Evolutionary conservation across 2,329 filamentous ascomycete genomes (phyloP).

Genomic region (Phoma herbarum): DNA sequence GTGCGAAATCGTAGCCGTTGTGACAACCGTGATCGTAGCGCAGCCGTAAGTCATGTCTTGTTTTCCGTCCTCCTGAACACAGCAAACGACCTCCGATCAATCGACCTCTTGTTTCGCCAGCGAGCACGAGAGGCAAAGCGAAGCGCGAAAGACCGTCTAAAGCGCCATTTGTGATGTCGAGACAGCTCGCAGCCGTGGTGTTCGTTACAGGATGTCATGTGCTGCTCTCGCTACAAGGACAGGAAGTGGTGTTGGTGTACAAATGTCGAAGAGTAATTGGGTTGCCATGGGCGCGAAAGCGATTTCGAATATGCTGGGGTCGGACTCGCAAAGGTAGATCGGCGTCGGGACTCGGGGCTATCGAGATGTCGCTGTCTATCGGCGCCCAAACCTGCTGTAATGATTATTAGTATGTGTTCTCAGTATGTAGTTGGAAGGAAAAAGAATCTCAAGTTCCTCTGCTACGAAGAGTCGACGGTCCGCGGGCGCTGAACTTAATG

Average conservation of each 20-base stretch:
- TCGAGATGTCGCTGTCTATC: conserved; percentile 65
- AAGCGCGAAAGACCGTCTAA: conserved; percentile 25
- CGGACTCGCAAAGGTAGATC: conserved; percentile 42
- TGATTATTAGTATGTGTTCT: conserved; percentile 59
- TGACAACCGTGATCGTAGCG: conserved; percentile 37
- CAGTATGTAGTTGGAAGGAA: conserved; percentile 8
- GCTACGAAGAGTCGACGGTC: conserved; percentile 74
- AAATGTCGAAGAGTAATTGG: conserved; percentile 41
- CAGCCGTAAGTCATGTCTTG: conserved; percentile 37
- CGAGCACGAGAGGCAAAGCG: conserved; percentile 34
- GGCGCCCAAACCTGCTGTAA: conserved; percentile 93
- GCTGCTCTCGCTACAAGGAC: conserved; percentile 33
- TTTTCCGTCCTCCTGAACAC: conserved; percentile 26
- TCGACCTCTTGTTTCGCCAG: conserved; percentile 37
- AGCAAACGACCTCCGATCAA: conserved; percentile 24
- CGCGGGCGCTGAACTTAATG: conserved; percentile 74
- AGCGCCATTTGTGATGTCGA: conserved; percentile 18
- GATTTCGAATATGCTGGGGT: conserved; percentile 44
- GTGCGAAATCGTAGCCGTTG: conserved; percentile 23
- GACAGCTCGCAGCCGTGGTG: conserved; percentile 20
- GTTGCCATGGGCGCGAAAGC: conserved; percentile 45
- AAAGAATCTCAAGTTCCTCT: conserved; percentile 65
- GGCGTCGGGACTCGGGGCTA: conserved; percentile 44
- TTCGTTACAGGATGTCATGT: conserved; percentile 28
- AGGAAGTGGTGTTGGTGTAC: conserved; percentile 36